Percentiles rank a stretch among this genome's conserved stretches.
Evolutionary conservation across 768 basidiomycete genomes (phyloP).

Genomic region (Crucibulum laeve): DNA sequence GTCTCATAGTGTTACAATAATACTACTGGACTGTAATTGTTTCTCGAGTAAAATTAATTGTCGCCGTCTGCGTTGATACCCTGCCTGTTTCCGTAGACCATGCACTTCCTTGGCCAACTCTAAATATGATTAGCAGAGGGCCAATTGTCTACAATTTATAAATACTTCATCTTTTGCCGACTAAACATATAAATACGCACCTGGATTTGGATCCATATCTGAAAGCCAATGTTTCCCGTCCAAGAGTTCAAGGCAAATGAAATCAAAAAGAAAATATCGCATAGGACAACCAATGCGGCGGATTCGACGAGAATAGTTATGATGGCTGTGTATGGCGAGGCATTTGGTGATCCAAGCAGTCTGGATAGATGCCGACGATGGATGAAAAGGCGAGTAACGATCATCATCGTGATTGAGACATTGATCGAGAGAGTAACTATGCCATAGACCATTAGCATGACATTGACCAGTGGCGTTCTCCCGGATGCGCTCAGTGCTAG

Average conservation of each 20-base stretch:
- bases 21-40: too few species aligned
- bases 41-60: too few species aligned
- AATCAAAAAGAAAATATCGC: background rate
- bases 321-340: background rate
- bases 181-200: background rate
- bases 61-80: too few species aligned
- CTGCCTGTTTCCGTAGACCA: background rate
- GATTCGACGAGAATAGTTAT: background rate
- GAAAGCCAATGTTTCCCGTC: background rate
- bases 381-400: background rate
- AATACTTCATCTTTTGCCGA: background rate
- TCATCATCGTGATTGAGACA: background rate
- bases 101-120: background rate
- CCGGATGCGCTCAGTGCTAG: background rate
- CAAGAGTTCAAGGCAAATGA: background rate
- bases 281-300: slow-evolving; percentile 10
- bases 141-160: background rate
- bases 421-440: background rate
- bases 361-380: background rate
- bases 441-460: background rate
- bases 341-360: background rate
- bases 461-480: background rate
- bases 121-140: background rate
- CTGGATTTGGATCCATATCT: background rate
- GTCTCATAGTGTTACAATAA: too few species aligned